phyloP scores from a whole-genome alignment of 2,329 filamentous ascomycete species.

The Sporothrix mexicana region DNA sequence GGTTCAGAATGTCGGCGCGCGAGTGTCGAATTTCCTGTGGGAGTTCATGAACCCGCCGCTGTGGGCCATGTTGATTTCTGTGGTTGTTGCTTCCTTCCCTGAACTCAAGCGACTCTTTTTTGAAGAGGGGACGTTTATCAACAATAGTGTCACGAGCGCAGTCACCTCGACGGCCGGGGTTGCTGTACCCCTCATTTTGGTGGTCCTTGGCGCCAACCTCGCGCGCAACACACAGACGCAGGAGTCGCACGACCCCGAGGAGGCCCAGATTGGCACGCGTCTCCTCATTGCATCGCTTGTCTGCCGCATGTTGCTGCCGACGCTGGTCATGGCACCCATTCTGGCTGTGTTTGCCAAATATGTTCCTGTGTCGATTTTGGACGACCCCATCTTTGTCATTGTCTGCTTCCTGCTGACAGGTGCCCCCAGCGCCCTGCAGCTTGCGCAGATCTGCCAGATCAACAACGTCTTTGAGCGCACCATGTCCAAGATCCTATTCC shows the following conservation, averaged over 20 bases:
- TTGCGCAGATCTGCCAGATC: constrained; percentile 98
- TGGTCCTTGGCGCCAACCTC: constrained; percentile 92
- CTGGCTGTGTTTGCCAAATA: constrained; percentile 88
- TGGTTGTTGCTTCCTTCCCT: constrained; percentile 88
- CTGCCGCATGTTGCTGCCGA: constrained; percentile 91
- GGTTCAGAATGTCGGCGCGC: constrained; percentile 49
- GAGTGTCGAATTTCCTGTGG: constrained; percentile 71
- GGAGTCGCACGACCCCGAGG: constrained; percentile 70
- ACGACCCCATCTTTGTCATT: constrained; percentile 97
- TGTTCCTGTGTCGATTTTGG: constrained; percentile 89
- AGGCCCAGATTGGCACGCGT: constrained; percentile 70
- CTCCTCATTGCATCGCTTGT: constrained; percentile 85
- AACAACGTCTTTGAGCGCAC: constrained; percentile 95
- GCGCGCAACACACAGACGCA: constrained; percentile 86
- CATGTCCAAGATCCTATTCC: constrained; percentile 91
- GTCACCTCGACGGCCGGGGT: constrained; percentile 85
- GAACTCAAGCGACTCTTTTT: constrained; percentile 85
- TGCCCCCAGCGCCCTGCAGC: constrained; percentile 88
- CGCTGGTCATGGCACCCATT: constrained; percentile 87
- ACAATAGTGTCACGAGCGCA: constrained; percentile 90
- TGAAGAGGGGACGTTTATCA: constrained; percentile 83
- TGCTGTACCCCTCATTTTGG: constrained; percentile 91
- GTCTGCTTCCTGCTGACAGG: constrained; percentile 96
- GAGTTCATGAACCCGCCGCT: constrained; percentile 98
- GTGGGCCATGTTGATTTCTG: constrained; percentile 94